A percentile compares a stretch with the other conserved stretches of the same genome.
phyloP scores from a whole-genome alignment of 805 yeast genomes.

The Saturnispora saitoi region DNA sequence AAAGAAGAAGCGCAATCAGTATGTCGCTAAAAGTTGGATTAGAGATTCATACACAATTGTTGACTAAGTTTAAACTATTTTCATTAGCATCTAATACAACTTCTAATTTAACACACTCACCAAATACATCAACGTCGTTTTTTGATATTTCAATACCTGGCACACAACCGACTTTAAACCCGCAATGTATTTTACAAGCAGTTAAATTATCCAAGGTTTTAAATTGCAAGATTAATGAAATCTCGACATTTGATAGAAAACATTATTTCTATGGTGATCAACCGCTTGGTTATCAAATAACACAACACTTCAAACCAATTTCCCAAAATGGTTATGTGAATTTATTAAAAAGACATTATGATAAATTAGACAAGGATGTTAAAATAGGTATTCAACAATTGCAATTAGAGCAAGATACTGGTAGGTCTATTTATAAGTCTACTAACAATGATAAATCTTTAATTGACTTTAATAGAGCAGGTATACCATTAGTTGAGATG shows the following conservation, averaged over 20 bases:
- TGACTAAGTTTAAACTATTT: conserved; percentile 67
- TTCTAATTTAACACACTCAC: conserved; percentile 34
- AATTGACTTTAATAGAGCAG: conserved; percentile 77
- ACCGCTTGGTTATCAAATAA: conserved; percentile 91
- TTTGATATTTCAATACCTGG: conserved; percentile 91
- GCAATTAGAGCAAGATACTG: conserved; percentile 94
- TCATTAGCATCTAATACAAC: conserved; percentile 48
- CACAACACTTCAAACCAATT: conserved; percentile 78
- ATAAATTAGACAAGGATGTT: conserved; percentile 34
- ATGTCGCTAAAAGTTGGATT: conserved; percentile 58
- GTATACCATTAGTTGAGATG: conserved; percentile 80
- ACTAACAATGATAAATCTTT: conserved; percentile 27
- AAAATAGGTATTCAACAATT: conserved; percentile 63
- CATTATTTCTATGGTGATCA: conserved; percentile 97
- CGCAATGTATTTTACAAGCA: conserved; percentile 64
- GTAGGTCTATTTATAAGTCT: conserved; percentile 55
- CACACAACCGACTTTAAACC: conserved; percentile 75
- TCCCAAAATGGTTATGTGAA: conserved; percentile 58
- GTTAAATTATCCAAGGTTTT: conserved; percentile 66
- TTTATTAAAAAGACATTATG: conserved; percentile 44
- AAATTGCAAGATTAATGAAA: conserved; percentile 44
- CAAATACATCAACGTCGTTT: conserved; percentile 64
- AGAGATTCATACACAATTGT: conserved; percentile 87
- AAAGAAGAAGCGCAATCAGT: neutral
- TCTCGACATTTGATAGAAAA: conserved; percentile 79